Conservation (phyloP, 1,284 basidiomycete genomes). For the Fomitopsis palustris region DNA sequence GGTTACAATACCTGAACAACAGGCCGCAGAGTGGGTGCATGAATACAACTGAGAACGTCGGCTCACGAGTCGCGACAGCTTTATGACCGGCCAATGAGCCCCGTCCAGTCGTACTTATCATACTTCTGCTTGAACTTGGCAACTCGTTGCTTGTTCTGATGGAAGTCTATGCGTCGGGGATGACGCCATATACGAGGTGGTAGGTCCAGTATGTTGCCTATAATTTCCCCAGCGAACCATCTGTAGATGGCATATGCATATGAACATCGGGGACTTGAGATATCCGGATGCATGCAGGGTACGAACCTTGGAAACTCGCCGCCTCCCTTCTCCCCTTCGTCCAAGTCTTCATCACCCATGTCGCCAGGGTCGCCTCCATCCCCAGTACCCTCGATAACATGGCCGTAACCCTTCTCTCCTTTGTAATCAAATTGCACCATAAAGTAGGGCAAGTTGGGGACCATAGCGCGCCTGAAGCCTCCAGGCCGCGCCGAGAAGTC, state of each 20-base stretch:
- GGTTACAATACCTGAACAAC: no score
- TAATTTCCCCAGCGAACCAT: conserved; percentile 93
- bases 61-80: no score
- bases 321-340: conserved; percentile 85
- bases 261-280: neutral
- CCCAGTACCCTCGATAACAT: conserved; percentile 89
- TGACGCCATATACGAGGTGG: conserved; percentile 87
- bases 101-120: conserved; percentile 77
- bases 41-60: no score
- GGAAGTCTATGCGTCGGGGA: conserved; percentile 72
- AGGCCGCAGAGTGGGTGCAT: no score
- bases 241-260: conserved; percentile 38
- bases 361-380: conserved; percentile 64
- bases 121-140: conserved; percentile 66
- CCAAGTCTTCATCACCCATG: conserved; percentile 53
- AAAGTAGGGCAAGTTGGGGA: conserved; percentile 96
- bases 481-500: conserved; percentile 87
- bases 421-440: conserved; percentile 98
- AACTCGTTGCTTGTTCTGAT: conserved; percentile 69
- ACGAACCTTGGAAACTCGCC: conserved; percentile 84
- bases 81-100: conserved; percentile 45
- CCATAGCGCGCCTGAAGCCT: conserved; percentile 90
- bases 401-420: conserved; percentile 95
- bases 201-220: conserved; percentile 87
- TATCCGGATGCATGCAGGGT: neutral